Evolutionary conservation across 1,139 yeast species (phyloP).

Genomic region (Debaryomyces robertsiae): DNA sequence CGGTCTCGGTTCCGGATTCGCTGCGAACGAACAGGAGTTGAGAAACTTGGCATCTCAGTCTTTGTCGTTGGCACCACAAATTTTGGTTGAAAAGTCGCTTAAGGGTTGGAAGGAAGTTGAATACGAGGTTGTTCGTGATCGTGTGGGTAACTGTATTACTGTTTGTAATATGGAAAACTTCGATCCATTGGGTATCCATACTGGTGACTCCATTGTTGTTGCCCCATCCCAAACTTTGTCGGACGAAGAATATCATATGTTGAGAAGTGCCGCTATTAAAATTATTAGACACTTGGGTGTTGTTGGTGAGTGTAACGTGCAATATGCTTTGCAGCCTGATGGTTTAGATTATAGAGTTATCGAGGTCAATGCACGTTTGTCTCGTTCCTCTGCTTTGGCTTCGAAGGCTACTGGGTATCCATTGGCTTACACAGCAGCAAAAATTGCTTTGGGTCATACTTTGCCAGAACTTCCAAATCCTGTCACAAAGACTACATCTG

Average conservation of each 20-base stretch:
- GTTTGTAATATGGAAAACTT: conserved; percentile 99
- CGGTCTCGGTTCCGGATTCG: conserved; percentile 98
- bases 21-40: conserved; percentile 78
- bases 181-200: conserved; percentile 96
- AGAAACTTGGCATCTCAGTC: conserved; percentile 87
- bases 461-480: conserved; percentile 95
- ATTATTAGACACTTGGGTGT: conserved; percentile 97
- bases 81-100: conserved; percentile 91
- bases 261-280: conserved; percentile 95
- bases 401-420: conserved; percentile 99
- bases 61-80: conserved; percentile 88
- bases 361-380: conserved; percentile 96
- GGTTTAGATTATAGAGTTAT: conserved; percentile 94
- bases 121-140: conserved; percentile 97
- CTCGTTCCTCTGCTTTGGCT: conserved; percentile 96
- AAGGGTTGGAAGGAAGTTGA: conserved; percentile 99
- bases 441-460: conserved; percentile 91
- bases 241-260: conserved; percentile 97
- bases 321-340: conserved; percentile 94
- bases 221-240: conserved; percentile 98
- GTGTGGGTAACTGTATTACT: conserved; percentile 95
- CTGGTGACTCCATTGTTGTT: conserved; percentile 98
- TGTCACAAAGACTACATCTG: conserved; percentile 93
- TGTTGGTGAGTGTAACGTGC: conserved; percentile 98
- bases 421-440: conserved; percentile 97